Base-by-base conservation (phyloP, 495 filamentous ascomycete species). In the Lasiosphaeria hispida region DNA sequence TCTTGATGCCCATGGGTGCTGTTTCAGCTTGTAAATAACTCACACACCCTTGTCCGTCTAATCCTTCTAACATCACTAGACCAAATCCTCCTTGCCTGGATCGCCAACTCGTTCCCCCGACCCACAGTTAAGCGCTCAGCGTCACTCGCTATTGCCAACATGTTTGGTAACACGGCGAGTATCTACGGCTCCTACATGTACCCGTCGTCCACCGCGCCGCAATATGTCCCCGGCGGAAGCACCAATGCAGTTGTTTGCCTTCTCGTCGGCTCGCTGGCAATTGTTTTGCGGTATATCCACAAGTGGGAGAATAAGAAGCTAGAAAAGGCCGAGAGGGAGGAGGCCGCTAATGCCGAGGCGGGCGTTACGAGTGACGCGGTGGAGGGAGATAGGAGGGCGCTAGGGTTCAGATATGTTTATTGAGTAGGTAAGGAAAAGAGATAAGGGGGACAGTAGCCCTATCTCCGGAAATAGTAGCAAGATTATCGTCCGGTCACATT, bases 111-210 rank as follows among this genome's bases (percentile, higher is more conserved):
- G n/a, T 76, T 83, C 34, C 77, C 78, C 1, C 74, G 82, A 7
- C 79, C 81, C 0, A 64, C 76, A 8, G 81, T 80, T 45, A 84
- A 82, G 68, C 75, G 80, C 14, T 78, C 81, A 7, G 77, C 72
- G 8, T 67, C 74, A 13, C 67, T 86, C 13, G 77, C 80, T 23
- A 82, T 85, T 53, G 76, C 77, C 41, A 85, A 83, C 61, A 80
- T 80, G 53, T 66, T 83, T 44, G 78, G 77, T 3, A 83, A 84
- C 63, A 64, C 72, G 17, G 75, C 73, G 2, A 82, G 76, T 54
- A 80, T 84, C 43, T 85, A 82, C 63, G 80, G 79, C 13, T 73
- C 76, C 39, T 85, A 84, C 67, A 73, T 86, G 62, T 86, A 77
- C 45, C 81, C 80, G 4, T 63, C 75, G 9, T 73, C 65, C 30